These are phyloP conservation scores for Helianthus tuberosus DNA, from an alignment of 129 eudicot genomes.

Conservation along the genomic window DNA sequence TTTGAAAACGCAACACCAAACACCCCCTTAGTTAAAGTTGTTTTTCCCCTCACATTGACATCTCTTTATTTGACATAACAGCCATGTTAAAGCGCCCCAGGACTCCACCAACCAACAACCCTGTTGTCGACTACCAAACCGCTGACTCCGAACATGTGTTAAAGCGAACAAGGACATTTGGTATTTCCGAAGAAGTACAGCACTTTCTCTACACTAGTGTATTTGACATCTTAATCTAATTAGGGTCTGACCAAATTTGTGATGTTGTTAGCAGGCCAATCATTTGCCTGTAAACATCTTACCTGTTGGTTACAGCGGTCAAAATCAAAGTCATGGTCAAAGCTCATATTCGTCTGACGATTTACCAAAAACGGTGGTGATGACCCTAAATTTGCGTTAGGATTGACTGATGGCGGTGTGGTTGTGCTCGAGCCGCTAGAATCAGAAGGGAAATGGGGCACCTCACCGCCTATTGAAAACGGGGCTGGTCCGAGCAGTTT, in stretches of 20 bases:
- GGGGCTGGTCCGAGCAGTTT: slow-evolving; percentile 71
- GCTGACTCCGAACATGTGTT: slow-evolving; percentile 87
- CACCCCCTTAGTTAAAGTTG: too few relatives aligned
- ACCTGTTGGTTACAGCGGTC: slow-evolving; percentile 64
- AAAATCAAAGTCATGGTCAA: slow-evolving; percentile 76
- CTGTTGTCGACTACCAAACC: slow-evolving; percentile 79
- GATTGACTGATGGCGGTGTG: slow-evolving; percentile 84
- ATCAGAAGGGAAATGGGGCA: slow-evolving; percentile 94
- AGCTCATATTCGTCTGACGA: slow-evolving; percentile 79
- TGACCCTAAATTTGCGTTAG: slow-evolving; percentile 78
- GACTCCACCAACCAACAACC: slow-evolving; percentile 72
- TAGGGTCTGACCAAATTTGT: background rate
- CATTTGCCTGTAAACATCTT: slow-evolving; percentile 68
- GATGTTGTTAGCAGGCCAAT: slow-evolving; percentile 49
- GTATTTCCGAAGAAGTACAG: slow-evolving; percentile 72
- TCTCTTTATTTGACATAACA: slow-evolving; percentile 21
- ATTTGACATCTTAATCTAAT: background rate
- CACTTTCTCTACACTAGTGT: slow-evolving; percentile 3
- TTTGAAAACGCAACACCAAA: too few relatives aligned
- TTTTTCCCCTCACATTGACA: background rate
- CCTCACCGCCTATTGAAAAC: slow-evolving; percentile 70
- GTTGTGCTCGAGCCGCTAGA: slow-evolving; percentile 78
- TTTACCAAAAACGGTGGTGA: slow-evolving; percentile 71
- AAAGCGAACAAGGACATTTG: slow-evolving; percentile 80
- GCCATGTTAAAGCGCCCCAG: slow-evolving; percentile 82